Evolutionary conservation across 768 basidiomycete genomes (phyloP), one percentile per base, ranked within the genome.

Genomic region (Pleurotus pulmonarius): DNA sequence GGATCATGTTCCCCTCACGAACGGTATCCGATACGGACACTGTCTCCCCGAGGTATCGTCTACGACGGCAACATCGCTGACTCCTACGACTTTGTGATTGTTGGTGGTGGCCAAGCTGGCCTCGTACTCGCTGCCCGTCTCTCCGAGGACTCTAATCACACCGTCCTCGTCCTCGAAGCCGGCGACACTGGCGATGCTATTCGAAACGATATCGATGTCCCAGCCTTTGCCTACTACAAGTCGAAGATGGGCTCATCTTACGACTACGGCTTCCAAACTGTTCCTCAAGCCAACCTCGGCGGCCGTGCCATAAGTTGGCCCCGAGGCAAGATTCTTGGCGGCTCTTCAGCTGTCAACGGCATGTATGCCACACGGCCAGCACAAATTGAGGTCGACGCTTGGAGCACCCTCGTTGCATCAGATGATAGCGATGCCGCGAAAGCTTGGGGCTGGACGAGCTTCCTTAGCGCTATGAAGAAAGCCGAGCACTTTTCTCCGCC

Each of bases 401-500:
- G 73, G 73, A 65, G 69, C 8, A 64, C 39, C 15, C 39, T 61
- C 16, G 47, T 61, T 29, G 59, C 62, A 24, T 62, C 57, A 37
- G 62, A 73, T 5, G 78, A 79, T 58, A 71, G 73, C 0, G 67
- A 63, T 49, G 71, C 54, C n/a, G 6, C 58, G 76, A 13, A 75
- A 76, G 59, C 72, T 73, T n/a, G 75, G 75, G 11, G 60, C 64
- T 46, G 24, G 72, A 69, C 18, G 69, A 71, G 61, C 38, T 67
- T 83, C 58, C 76, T 74, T 62, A 63, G 61, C 1, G 70, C 72
- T 22, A 76, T 82, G 72, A 79, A 79, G 64, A 71, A 76, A 52
- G 69, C 76, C 47, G 86, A 88, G 62, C 80, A 73, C 6, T 87
- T 83, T 64, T 78, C 80, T 1, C 73, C 81, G 0, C 85, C 87